phyloP scores from a whole-genome alignment of 768 basidiomycete genomes.

The Pleurotus citrinopileatus region DNA sequence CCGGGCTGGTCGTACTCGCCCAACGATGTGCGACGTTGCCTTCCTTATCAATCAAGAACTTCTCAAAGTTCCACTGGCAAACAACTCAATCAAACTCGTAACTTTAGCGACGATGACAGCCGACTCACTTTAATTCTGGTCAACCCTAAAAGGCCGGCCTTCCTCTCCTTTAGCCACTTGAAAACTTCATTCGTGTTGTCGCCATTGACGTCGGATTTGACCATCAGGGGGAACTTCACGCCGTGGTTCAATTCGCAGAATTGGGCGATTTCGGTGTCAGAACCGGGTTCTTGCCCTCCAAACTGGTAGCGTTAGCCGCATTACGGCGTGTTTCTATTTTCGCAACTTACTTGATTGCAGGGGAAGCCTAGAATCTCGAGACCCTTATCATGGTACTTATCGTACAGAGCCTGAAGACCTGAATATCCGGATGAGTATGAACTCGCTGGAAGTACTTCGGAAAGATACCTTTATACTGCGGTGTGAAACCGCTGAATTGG shows the following conservation, averaged over 20 bases:
- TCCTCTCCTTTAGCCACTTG: constrained; percentile 81
- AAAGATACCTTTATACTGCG: constrained; percentile 66
- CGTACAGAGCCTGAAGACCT: constrained; percentile 79
- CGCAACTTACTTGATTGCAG: constrained; percentile 67
- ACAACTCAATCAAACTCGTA: background rate
- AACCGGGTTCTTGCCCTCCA: constrained; percentile 81
- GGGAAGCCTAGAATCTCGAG: constrained; percentile 89
- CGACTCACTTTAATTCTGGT: constrained; percentile 67
- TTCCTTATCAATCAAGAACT: constrained; percentile 79
- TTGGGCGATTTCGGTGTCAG: constrained; percentile 68
- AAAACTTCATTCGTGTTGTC: constrained; percentile 79
- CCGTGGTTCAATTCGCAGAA: constrained; percentile 84
- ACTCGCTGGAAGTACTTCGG: background rate
- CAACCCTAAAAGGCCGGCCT: constrained; percentile 69
- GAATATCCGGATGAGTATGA: constrained; percentile 7
- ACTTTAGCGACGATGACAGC: background rate
- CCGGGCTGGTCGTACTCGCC: constrained; percentile 74
- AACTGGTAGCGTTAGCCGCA: constrained; percentile 45
- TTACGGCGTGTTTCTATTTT: background rate
- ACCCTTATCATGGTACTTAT: constrained; percentile 76
- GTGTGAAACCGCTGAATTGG: constrained; percentile 69
- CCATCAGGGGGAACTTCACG: constrained; percentile 88
- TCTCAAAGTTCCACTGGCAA: constrained; percentile 85
- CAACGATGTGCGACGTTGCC: constrained; percentile 75
- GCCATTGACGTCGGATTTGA: constrained; percentile 93